Base-by-base conservation (phyloP, 2,329 filamentous ascomycete species). In the Saccharata proteae region DNA sequence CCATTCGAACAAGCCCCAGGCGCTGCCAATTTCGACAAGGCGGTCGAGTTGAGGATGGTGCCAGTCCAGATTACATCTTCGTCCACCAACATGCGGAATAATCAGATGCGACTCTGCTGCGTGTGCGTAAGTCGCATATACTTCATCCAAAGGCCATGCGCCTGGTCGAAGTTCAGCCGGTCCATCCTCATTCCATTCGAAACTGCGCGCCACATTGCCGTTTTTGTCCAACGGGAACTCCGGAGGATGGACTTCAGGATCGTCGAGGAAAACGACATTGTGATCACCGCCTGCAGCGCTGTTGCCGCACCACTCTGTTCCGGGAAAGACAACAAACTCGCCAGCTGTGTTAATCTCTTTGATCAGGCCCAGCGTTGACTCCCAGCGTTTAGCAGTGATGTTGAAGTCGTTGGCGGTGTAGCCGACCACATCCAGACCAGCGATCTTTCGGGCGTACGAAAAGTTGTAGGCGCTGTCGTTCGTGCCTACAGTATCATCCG, bases 361-460 rank as follows among this genome's bases (percentile, higher is more conserved):
- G 27, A 47, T 46, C 14, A 42, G 14, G 3, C 26, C 8, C n/a
- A 42, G 21, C 9, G 39, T 55, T 3, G 39, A 20, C 10, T 48
- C 40, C 52, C 54, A 58, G n/a, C 40, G 39, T 7, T 41, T 29
- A 25, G 48, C 38, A 16, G 53, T 57, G 37, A 57, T 47, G 30
- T 57, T 51, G 42, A 57, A 58, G 33, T 57, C 52, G 36, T 58
- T 57, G 14, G 54, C 55, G 1, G 54, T 57, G 37, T 57, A 57
- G 2, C 54, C 53, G 1, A 57, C 44, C 7, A 56, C 38, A 16
- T 58, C 54, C 1, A 58, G 47, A 12, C 53, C 54, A 1, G 54
- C 53, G 10, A 57, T 44, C 13, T 48, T 22, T 13, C 45, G 49
- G 11, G 48, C 52, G 32, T 57, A 58, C 2, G 49, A 51, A 37